Percentiles rank a stretch among this genome's conserved stretches.
phyloP scores from a whole-genome alignment of 805 yeast genomes.

The Osmozyma mogii region DNA sequence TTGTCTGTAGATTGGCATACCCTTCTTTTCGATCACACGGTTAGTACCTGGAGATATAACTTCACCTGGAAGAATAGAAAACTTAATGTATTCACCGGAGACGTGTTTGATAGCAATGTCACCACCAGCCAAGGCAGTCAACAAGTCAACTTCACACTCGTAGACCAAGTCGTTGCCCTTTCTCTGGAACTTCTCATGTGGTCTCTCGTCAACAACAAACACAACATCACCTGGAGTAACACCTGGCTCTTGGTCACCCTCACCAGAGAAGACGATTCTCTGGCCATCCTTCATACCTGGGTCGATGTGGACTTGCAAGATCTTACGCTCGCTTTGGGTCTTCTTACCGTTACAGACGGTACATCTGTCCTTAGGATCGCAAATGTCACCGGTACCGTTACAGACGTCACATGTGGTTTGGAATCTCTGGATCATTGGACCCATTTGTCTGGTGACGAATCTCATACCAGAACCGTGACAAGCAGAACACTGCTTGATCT shows the following conservation, averaged over 20 bases:
- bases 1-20: slow-evolving; percentile 92
- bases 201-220: slow-evolving; percentile 84
- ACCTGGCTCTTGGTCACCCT: slow-evolving; percentile 96
- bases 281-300: slow-evolving; percentile 97
- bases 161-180: slow-evolving; percentile 80
- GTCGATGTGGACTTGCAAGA: slow-evolving; percentile 87
- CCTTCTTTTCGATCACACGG: slow-evolving; percentile 83
- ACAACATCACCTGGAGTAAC: slow-evolving; percentile 95
- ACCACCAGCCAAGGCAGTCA: slow-evolving; percentile 97
- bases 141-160: slow-evolving; percentile 80
- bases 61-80: slow-evolving; percentile 83
- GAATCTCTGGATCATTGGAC: slow-evolving; percentile 97
- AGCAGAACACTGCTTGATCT: slow-evolving; percentile 75
- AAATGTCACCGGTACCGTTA: slow-evolving; percentile 85
- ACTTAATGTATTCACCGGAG: slow-evolving; percentile 85
- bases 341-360: slow-evolving; percentile 82
- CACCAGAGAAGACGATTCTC: slow-evolving; percentile 83
- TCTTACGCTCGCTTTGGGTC: slow-evolving; percentile 80
- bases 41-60: slow-evolving; percentile 77
- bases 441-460: slow-evolving; percentile 96
- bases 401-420: slow-evolving; percentile 91
- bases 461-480: slow-evolving; percentile 92
- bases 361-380: slow-evolving; percentile 85
- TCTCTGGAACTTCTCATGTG: slow-evolving; percentile 77
- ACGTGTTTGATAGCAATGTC: slow-evolving; percentile 80